These are phyloP conservation scores for Carallia brachiata DNA, from an alignment of 345 rosid genomes.

Conservation along the genomic window DNA sequence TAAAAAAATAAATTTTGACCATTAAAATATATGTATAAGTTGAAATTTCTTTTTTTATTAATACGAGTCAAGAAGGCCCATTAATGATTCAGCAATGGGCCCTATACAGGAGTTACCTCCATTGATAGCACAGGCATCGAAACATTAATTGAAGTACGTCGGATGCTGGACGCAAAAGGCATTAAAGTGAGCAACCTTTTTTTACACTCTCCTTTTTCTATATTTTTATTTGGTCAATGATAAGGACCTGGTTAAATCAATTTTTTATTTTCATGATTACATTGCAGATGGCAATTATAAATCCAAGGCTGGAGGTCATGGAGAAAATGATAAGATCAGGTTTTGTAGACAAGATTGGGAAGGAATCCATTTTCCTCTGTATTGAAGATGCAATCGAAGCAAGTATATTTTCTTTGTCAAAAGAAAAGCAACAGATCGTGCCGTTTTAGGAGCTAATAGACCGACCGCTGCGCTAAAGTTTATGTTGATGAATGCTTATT, in stretches of 20 bases:
- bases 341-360: conserved; percentile 56
- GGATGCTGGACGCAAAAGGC: conserved; percentile 37
- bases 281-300: conserved; percentile 58
- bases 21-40: neutral
- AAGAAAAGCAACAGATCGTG: neutral
- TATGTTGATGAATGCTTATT: no score
- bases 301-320: conserved; percentile 70
- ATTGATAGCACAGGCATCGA: conserved; percentile 78
- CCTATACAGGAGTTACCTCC: conserved; percentile 56
- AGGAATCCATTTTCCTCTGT: conserved; percentile 50
- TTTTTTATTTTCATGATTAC: neutral
- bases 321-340: conserved; percentile 75
- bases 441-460: neutral
- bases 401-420: conserved; percentile 36
- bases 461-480: no score
- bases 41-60: no score
- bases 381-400: conserved; percentile 67
- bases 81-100: no score
- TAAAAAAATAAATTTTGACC: neutral
- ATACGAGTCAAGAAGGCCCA: no score
- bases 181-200: conserved; percentile 43
- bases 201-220: neutral
- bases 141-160: conserved; percentile 53
- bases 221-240: neutral
- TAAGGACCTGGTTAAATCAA: neutral